Base-by-base conservation (phyloP, 73 alveolate genomes). In the Paramecium sexaurelia region DNA sequence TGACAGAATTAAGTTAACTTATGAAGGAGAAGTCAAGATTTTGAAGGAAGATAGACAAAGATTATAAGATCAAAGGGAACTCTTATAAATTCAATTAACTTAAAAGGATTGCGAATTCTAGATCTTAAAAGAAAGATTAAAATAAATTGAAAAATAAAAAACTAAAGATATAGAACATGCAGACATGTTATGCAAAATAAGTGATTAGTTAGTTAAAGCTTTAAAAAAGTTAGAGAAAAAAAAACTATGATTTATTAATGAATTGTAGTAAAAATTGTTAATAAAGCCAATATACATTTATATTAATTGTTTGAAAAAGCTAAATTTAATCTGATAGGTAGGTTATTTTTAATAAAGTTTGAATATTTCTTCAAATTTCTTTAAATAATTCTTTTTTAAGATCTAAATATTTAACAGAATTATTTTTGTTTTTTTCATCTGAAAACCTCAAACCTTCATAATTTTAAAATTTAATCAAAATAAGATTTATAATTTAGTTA, bases 161-260 rank as follows among this genome's bases (percentile, higher is more conserved):
- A 94, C 95, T 39, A 33, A 91, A 82, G 94, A 94, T 32, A 83
- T 95, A 17, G 98, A 95, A 57, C 98, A 95, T 75, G 93, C 96
- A 84, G 98, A 95, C 66, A 86, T 94, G 87, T 51, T 95, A 56
- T 87, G 96, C 51, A 91, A 84, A 69, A 61, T 91, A 13, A 85
- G 94, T 37, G 95, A 91, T 71, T 61, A 84, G 33, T 32, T 91
- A 27, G 61, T 91, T 13, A 91, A 57, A 55, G 89, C 91, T 55
- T 87, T 85, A 56, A 85, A 86, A 68, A 91, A 55, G 27, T 22
- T 91, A 35, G 95, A 91, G 13, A 61, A 61, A 61, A 61, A 61
- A 32, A 61, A 61, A 61, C 15, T 17, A 5, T 51, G 67, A 51
- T n/a, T 51, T 51, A 17, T 51, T 35, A 35, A 35, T 35, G 41